Conservation (phyloP, 495 filamentous ascomycete genomes). For the Rhypophila decipiens region DNA sequence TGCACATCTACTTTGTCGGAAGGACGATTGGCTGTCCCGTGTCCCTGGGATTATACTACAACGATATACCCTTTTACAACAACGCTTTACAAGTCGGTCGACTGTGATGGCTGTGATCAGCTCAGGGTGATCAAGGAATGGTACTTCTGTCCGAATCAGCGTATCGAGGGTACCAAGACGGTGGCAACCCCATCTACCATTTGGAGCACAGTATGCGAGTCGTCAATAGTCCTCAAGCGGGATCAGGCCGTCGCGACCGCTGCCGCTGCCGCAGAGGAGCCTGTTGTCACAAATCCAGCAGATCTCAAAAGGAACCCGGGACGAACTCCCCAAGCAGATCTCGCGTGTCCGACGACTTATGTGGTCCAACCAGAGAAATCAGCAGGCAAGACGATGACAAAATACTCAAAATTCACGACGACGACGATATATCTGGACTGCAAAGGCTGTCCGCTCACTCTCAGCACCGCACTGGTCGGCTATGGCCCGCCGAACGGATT, state of each 20-base stretch:
- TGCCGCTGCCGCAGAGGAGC: background rate
- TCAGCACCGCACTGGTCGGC: conserved; percentile 19
- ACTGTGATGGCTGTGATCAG: conserved; percentile 27
- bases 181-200: conserved; percentile 15
- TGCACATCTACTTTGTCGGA: conserved; percentile 23
- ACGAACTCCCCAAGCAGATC: background rate
- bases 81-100: conserved; percentile 10
- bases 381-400: conserved; percentile 19
- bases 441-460: conserved; percentile 17
- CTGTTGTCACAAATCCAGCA: background rate
- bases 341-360: conserved; percentile 20
- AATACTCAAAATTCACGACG: conserved; percentile 19
- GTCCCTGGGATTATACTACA: conserved; percentile 22
- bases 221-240: background rate
- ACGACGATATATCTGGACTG: conserved; percentile 16
- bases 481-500: conserved; percentile 20
- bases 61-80: conserved; percentile 25
- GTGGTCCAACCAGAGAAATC: conserved; percentile 17
- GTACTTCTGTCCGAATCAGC: conserved; percentile 22
- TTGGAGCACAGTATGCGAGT: conserved; percentile 22
- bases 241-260: background rate
- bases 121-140: conserved; percentile 10
- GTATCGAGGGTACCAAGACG: conserved; percentile 9
- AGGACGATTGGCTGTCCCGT: conserved; percentile 7
- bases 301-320: background rate